Evolutionary conservation across 2,329 filamentous ascomycete species (phyloP), one percentile per base, ranked within the genome.

Genomic region (Tolypocladium sp.): DNA sequence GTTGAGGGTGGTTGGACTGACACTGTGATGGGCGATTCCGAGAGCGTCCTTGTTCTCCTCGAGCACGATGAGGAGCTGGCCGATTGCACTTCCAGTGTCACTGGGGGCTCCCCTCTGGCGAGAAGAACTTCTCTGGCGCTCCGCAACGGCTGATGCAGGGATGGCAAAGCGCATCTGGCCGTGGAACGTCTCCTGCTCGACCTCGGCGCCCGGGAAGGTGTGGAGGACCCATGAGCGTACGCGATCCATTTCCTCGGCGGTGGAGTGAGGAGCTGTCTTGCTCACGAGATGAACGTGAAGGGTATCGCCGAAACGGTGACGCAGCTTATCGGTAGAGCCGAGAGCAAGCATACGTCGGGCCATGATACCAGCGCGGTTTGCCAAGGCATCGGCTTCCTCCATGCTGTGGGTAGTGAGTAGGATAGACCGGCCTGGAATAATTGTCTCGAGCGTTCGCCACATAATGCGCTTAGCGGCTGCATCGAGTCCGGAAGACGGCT

Each of bases 361-460:
- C 75, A 97, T 85, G 64, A 97, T 96, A 15, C 91, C 93, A 0
- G 89, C 91, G 1, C 91, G 82, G 37, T 85, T 86, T 0, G 92
- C 92, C 2, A 97, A 79, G 1, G 92, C 92, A 68, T 96, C 91
- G 0, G 92, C 93, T 74, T 97, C 93, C 71, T 97, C 92, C 92
- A 97, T 96, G 55, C 85, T 90, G 72, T 97, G 93, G 0, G 93
- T 97, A 0, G 93, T 97, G 22, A 97, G 81, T 1, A 97, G 79
- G 17, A 97, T 84, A 0, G 88, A 90, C 20, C 92, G 83, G 0
- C 91, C 91, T 0, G 85, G 82, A 0, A 88, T 86, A 3, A 92
- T 86, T 1, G 85, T 82, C 4, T 84, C 83, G 0, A 97, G 79
- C 0, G 92, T 96, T 59, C 85, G 85, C 93, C 93, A 97, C 90